Conservation (phyloP, 75 land plant genomes). For the Isoetes taiwanensis region DNA sequence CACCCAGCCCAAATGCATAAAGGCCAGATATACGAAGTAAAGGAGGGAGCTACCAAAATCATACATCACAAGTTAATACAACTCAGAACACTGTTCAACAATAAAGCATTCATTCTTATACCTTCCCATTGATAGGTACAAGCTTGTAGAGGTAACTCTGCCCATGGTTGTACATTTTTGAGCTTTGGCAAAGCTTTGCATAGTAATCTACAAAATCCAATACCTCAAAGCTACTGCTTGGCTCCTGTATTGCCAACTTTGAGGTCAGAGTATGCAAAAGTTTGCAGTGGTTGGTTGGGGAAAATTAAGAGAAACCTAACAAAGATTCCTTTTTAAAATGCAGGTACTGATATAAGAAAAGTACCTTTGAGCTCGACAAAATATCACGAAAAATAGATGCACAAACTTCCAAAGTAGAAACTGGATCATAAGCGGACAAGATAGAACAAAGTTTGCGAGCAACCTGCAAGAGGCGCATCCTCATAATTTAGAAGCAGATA, state of each 20-base stretch:
- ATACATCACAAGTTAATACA: no score
- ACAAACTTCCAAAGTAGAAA: constrained; percentile 12
- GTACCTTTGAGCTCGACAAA: neutral
- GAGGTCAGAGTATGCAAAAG: neutral
- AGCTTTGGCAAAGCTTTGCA: constrained; percentile 21
- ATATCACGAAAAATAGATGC: constrained; percentile 8
- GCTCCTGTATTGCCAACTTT: constrained; percentile 16
- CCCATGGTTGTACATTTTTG: constrained; percentile 5
- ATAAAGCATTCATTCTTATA: neutral
- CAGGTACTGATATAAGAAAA: neutral
- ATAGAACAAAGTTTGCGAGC: constrained; percentile 14
- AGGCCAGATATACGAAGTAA: no score
- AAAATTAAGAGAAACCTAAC: neutral
- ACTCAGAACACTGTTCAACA: neutral
- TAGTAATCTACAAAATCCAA: constrained; percentile 19
- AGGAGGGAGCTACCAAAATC: no score
- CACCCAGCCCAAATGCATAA: constrained; percentile 16
- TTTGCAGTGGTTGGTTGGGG: neutral
- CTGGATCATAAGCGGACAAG: constrained; percentile 11
- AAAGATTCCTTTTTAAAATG: neutral
- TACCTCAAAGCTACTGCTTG: constrained; percentile 8
- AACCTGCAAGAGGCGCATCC: constrained; percentile 11
- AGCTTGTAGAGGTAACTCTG: constrained; percentile 7
- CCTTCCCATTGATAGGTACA: neutral
- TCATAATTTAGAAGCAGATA: neutral